phyloP scores from a whole-genome alignment of 768 basidiomycete species.

The Podaxis sp. region DNA sequence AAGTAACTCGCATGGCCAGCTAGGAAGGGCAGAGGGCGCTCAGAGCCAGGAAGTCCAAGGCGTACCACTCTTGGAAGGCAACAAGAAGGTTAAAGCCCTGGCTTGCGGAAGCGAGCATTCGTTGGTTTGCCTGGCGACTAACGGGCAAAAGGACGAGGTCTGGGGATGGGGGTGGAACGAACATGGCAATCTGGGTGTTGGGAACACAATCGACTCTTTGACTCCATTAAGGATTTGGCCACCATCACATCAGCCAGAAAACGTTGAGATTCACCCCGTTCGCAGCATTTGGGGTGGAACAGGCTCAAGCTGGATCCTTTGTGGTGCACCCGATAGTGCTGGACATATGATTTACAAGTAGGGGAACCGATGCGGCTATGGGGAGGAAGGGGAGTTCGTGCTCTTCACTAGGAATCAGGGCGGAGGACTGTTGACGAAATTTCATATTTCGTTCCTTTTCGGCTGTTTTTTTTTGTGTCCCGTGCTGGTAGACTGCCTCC shows the following conservation, averaged over 20 bases:
- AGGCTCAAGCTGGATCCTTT: constrained; percentile 48
- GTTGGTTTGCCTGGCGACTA: constrained; percentile 30
- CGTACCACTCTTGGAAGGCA: background rate
- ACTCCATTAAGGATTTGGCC: constrained; percentile 58
- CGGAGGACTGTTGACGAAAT: too few relatives aligned
- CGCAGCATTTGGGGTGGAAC: constrained; percentile 39
- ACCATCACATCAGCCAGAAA: constrained; percentile 3
- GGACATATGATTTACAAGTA: background rate
- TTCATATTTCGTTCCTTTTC: too few relatives aligned
- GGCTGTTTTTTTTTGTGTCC: too few relatives aligned
- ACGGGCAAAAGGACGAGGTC: constrained; percentile 35
- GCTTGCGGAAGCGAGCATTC: constrained; percentile 89
- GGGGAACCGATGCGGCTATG: background rate
- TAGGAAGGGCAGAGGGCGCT: constrained; percentile 39
- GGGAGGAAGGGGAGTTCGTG: too few relatives aligned
- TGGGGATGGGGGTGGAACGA: constrained; percentile 99
- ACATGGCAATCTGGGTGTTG: constrained; percentile 87
- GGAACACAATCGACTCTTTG: constrained; percentile 51
- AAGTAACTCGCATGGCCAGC: constrained; percentile 65
- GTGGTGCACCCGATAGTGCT: background rate
- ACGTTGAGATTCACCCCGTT: constrained; percentile 9
- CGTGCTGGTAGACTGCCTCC: too few relatives aligned
- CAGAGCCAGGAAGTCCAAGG: constrained; percentile 13
- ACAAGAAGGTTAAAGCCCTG: constrained; percentile 25
- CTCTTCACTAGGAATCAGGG: background rate